Evolutionary conservation across 2,329 filamentous ascomycete species (phyloP), one percentile per base, ranked within the genome.

Genomic region (Exserohilum turcica): DNA sequence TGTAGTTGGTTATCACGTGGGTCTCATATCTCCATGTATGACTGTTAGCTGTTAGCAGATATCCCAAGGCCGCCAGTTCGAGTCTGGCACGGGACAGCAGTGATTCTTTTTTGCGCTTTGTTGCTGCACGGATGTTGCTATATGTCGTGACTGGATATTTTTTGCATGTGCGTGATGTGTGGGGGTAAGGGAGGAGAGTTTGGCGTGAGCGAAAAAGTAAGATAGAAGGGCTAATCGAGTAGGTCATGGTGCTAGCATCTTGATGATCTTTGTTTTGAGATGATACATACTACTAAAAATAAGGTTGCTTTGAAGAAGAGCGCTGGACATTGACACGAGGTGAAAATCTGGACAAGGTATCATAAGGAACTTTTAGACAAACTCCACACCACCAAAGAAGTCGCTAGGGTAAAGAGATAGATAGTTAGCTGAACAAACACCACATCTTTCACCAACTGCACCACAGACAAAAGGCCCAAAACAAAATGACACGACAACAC

Each of bases 1-100:
- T 51, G 50, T 53, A 53, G 50, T 53, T 53, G 50, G 50, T 53
- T 53, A 53, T 53, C 50, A 53, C 50, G 44, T 53, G 50, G 50
- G 50, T 53, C 50, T 53, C 50, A 53, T 53, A 53, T 39, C 13
- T 2, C 43, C 31, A 52, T 6, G 10, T 43, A 43, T 49, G 44
- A 43, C 50, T 53, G 15, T 33, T 48, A 32, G 7, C 10, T 10
- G 19, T 7, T 37, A 43, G 38, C 15, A 43, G 44, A 53, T 49
- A 53, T 53, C 50, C 50, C 44, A 48, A 53, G 50, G 50, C 45
- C 50, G 45, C 44, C 44, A 53, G 50, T 53, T 53, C 50, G 44
- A 53, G 45, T 48, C 50, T 53, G 44, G 44, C 38, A 43, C 44
- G 32, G 50, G 50, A 48, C 50, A 52, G 31, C 15, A n/a, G 16